Conservation (phyloP, 75 land plant genomes). For the Selaginella tamariscina region DNA sequence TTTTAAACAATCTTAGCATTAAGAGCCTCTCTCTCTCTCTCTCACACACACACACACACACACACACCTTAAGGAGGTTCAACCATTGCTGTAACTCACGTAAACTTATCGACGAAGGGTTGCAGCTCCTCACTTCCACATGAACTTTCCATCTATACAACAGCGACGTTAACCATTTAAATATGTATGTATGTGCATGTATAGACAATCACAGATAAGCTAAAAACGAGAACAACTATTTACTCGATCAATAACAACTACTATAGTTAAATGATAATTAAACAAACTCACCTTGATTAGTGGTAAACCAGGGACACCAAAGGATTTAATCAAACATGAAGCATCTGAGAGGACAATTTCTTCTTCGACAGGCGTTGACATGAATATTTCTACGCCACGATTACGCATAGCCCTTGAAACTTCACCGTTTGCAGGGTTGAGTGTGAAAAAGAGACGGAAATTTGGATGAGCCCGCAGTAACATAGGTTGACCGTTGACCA, state of each 20-base stretch:
- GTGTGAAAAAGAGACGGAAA: constrained; percentile 85
- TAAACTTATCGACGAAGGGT: constrained; percentile 24
- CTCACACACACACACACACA: too few relatives aligned
- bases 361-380: constrained; percentile 18
- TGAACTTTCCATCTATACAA: too few relatives aligned
- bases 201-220: too few relatives aligned
- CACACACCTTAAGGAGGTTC: constrained; percentile 57
- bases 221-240: too few relatives aligned
- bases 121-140: neutral
- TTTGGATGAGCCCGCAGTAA: constrained; percentile 61
- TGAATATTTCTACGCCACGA: constrained; percentile 79
- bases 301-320: neutral
- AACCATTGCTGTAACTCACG: constrained; percentile 73
- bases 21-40: too few relatives aligned
- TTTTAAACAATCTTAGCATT: too few relatives aligned
- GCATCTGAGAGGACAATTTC: neutral
- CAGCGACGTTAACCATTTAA: too few relatives aligned
- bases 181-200: too few relatives aligned
- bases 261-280: too few relatives aligned
- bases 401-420: constrained; percentile 97
- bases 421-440: constrained; percentile 79
- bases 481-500: constrained; percentile 69
- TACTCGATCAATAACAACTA: too few relatives aligned
- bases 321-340: neutral
- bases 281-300: too few relatives aligned